Percentiles rank a stretch among this genome's conserved stretches.
Conservation (phyloP, 2,329 filamentous ascomycete species). For the Ascochyta fabae region DNA sequence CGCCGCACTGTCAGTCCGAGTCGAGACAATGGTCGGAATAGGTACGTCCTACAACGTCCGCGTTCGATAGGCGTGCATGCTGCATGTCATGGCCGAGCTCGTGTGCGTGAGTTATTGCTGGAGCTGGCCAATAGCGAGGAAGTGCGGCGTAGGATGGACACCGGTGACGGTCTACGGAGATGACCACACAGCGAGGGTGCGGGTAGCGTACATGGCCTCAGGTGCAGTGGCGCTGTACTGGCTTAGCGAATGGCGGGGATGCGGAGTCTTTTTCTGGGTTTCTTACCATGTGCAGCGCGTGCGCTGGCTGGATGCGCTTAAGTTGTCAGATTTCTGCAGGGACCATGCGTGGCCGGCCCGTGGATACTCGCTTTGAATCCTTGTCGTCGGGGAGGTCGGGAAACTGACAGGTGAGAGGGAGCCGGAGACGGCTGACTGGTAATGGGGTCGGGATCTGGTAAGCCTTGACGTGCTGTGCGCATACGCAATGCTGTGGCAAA, state of each 20-base stretch:
- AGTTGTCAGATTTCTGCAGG: constrained; percentile 4
- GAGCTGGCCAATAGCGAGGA: background rate
- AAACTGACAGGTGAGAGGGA: background rate
- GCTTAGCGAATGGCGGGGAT: background rate
- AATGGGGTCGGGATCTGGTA: background rate
- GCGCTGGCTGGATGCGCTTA: background rate
- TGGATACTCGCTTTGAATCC: background rate
- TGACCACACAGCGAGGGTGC: background rate
- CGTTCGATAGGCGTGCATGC: too few species aligned
- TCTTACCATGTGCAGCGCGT: background rate
- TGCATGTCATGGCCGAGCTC: too few species aligned
- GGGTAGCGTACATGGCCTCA: background rate
- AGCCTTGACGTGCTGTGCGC: background rate
- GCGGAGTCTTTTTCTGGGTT: background rate
- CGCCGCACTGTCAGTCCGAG: too few species aligned
- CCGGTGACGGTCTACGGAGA: background rate
- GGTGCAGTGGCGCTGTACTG: background rate
- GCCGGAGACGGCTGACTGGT: background rate
- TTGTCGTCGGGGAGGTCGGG: constrained; percentile 1
- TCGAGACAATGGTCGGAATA: too few species aligned
- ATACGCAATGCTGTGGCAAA: background rate
- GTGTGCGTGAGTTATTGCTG: too few species aligned
- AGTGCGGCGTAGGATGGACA: background rate
- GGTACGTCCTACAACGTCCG: too few species aligned
- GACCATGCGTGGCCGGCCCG: background rate